Percentiles rank a stretch among this genome's conserved stretches.
Evolutionary conservation across 2,329 filamentous ascomycete genomes (phyloP).

Genomic region (Xylaria polymorpha): DNA sequence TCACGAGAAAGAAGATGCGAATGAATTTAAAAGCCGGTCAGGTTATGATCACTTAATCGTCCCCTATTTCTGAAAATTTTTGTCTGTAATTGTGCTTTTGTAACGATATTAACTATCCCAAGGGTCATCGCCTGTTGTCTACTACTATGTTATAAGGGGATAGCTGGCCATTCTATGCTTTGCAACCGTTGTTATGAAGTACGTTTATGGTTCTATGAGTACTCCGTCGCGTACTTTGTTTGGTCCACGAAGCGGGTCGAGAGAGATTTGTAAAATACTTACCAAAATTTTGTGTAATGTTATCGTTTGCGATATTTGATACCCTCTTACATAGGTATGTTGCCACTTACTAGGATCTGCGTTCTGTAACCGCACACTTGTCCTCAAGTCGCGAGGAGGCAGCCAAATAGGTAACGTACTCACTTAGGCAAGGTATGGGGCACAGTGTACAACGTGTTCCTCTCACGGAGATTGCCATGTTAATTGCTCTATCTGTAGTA

Average conservation of each 20-base stretch:
- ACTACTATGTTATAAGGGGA: neutral
- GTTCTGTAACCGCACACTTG: neutral
- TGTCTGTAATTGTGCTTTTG: neutral
- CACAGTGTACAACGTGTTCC: too few species aligned
- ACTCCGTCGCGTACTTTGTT: too few species aligned
- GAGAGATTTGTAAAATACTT: neutral
- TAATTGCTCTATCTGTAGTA: neutral
- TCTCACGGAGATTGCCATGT: neutral
- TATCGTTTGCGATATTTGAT: neutral
- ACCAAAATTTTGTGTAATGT: neutral
- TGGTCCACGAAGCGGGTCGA: too few species aligned
- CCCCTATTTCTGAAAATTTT: neutral
- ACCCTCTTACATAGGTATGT: neutral
- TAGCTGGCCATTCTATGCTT: neutral
- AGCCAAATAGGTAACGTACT: neutral
- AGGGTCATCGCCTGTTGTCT: neutral
- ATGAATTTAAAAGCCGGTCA: slow-evolving; percentile 26
- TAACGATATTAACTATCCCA: neutral
- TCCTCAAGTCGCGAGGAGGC: too few species aligned
- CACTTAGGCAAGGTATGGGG: neutral
- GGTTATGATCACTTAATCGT: slow-evolving; percentile 13
- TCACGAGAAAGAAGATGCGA: slow-evolving; percentile 29
- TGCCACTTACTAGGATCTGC: neutral
- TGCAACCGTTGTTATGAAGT: neutral
- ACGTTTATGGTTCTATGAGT: too few species aligned